Conservation (phyloP, 192 early-diverging fungal genomes). For the Entomortierella chlamydospora region DNA sequence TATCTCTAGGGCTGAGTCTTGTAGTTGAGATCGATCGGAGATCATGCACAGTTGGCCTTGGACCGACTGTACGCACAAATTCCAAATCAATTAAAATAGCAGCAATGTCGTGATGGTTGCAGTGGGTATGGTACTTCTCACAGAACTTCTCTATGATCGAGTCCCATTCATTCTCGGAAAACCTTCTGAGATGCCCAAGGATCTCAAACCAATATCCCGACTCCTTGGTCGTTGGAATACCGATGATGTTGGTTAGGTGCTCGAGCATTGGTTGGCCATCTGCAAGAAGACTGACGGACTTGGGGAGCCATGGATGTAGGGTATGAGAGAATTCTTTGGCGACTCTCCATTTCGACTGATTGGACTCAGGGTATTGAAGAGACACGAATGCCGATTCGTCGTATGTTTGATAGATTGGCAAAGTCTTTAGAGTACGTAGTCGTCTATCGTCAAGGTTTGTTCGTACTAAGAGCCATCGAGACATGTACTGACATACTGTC, state of each 20-base stretch:
- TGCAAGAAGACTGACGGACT: neutral
- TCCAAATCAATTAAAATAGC: neutral
- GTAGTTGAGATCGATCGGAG: too few species aligned
- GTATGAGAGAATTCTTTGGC: neutral
- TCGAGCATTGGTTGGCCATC: constrained; percentile 6
- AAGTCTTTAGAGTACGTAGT: neutral
- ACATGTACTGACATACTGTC: constrained; percentile 2
- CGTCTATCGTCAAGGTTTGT: neutral
- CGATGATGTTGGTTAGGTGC: neutral
- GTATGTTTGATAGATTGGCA: constrained; percentile 20
- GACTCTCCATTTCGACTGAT: neutral
- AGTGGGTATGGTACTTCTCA: constrained; percentile 6
- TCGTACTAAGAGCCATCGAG: neutral
- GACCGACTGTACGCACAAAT: constrained; percentile 7
- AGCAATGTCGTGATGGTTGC: neutral
- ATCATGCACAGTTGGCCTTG: neutral
- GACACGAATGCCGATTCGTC: neutral
- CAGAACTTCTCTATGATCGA: constrained; percentile 9
- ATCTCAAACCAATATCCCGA: constrained; percentile 24
- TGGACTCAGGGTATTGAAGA: neutral
- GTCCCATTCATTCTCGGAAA: constrained; percentile 8
- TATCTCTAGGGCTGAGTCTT: neutral
- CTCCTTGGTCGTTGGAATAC: neutral
- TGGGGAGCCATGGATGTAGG: constrained; percentile 12
- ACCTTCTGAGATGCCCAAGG: neutral